Conservation (phyloP, 352 stramenopile genomes). For the Phytopythium chamaehyphon region DNA sequence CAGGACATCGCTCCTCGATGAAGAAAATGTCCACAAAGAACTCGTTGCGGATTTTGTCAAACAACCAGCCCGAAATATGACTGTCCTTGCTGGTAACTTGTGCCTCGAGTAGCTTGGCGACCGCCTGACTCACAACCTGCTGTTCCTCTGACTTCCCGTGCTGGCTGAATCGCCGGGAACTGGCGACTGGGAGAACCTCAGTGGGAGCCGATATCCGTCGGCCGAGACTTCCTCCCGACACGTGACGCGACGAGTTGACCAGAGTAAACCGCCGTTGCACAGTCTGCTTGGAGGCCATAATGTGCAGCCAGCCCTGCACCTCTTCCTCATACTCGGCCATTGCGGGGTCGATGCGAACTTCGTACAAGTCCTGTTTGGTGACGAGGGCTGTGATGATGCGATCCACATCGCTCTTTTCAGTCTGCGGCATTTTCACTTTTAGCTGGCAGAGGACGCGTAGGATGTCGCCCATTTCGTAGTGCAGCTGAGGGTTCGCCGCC, state of each 20-base stretch:
- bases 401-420: conserved; percentile 52
- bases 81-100: conserved; percentile 18
- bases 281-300: conserved; percentile 53
- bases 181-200: conserved; percentile 30
- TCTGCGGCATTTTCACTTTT: conserved; percentile 52
- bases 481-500: conserved; percentile 47
- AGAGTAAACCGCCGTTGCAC: background rate
- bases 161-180: conserved; percentile 33
- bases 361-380: conserved; percentile 60
- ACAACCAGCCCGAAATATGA: conserved; percentile 41
- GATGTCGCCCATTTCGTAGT: conserved; percentile 76
- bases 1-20: conserved; percentile 38
- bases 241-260: conserved; percentile 1
- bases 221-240: background rate
- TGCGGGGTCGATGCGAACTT: conserved; percentile 43
- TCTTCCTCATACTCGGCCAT: conserved; percentile 66
- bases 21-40: conserved; percentile 68
- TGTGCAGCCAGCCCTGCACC: conserved; percentile 66
- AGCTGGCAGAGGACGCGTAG: conserved; percentile 65
- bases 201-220: conserved; percentile 4
- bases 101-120: conserved; percentile 15
- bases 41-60: conserved; percentile 48
- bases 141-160: conserved; percentile 15
- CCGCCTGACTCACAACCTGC: conserved; percentile 10
- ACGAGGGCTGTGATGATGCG: conserved; percentile 71